Evolutionary conservation across 306 rosid genomes (phyloP).

Genomic region (Elaeagnus macrophylla): DNA sequence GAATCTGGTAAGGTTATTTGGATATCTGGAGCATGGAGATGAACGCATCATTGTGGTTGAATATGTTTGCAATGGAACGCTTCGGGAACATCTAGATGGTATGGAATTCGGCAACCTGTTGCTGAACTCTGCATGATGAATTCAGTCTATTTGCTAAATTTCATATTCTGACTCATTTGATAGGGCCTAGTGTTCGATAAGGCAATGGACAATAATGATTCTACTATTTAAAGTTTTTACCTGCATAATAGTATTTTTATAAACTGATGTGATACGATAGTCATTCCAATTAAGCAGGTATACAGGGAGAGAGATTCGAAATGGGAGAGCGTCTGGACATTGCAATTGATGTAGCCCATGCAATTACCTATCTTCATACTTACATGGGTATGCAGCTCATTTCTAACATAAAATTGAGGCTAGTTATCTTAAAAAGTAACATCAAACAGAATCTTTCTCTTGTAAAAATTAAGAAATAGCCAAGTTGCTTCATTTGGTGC

Average conservation of each 20-base stretch:
- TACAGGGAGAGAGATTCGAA: slow-evolving; percentile 56
- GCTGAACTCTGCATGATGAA: not conserved
- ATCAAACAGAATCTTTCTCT: not conserved
- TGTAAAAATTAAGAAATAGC: not conserved
- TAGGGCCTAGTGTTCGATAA: too few species aligned
- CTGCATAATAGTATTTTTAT: too few species aligned
- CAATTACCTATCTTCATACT: slow-evolving; percentile 86
- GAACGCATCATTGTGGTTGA: slow-evolving; percentile 74
- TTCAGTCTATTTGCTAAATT: too few species aligned
- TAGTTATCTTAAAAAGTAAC: not conserved
- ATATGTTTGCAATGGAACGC: slow-evolving; percentile 75
- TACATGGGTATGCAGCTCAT: slow-evolving; percentile 49
- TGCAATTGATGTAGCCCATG: slow-evolving; percentile 94
- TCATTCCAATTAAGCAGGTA: slow-evolving; percentile 36
- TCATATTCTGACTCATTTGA: too few species aligned
- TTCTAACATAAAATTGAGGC: slow-evolving; percentile 5
- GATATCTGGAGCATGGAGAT: slow-evolving; percentile 69
- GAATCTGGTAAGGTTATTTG: slow-evolving; percentile 72
- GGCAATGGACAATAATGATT: too few species aligned
- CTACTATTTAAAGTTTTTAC: too few species aligned
- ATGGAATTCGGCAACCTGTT: slow-evolving; percentile 19
- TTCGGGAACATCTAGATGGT: slow-evolving; percentile 89
- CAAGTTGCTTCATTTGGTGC: not conserved
- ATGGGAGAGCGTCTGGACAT: slow-evolving; percentile 73
- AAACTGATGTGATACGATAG: not conserved